Base-by-base conservation (phyloP, 2,329 filamentous ascomycete species). In the Alternaria sp. region DNA sequence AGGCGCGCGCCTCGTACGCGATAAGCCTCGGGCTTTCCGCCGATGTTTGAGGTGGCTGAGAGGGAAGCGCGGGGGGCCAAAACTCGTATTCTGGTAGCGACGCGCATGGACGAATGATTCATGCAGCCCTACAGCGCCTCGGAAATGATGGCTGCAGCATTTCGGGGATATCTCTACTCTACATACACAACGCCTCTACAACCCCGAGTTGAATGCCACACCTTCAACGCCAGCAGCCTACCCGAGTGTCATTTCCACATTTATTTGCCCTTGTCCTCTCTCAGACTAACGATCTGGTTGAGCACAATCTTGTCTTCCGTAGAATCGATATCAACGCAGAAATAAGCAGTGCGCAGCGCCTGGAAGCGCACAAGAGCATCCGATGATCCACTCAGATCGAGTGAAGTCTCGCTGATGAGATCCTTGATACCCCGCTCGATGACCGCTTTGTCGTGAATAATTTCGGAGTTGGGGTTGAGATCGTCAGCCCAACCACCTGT, bases 271-370 rank as follows among this genome's bases (percentile, higher is more conserved):
- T 77, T 81, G 43, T 96, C 93, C 81, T 97, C 94, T 84, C 97
- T 97, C 75, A 97, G 81, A 51, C 91, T 92, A 21, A 98, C 94
- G 74, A 98, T 97, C 55, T 93, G 87, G 82, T 98, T 98, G 28
- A 98, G 82, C 51, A 98, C 88, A 68, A 97, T 85, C 79, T 90
- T 92, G n/a, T 93, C 92, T 44, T 78, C 79, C 0, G 76, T 80
- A 0, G 89, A 92, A 73, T 97, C 93, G 3, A 76, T 71, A 78
- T 97, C 94, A 79, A 96, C 85, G 84, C 89, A 89, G 82, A 96
- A 96, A 78, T 96, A 97, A 10, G 91, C 95, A 47, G 95, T 92
- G 25, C 95, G 87, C 86, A 97, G 89, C 3, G 89, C 95, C 84
- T 98, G 95, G 86, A 98, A 98, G 51, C 95, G 86, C 7, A 97